Base-by-base conservation (phyloP, 495 filamentous ascomycete genomes). In the Annulohypoxylon moriforme region DNA sequence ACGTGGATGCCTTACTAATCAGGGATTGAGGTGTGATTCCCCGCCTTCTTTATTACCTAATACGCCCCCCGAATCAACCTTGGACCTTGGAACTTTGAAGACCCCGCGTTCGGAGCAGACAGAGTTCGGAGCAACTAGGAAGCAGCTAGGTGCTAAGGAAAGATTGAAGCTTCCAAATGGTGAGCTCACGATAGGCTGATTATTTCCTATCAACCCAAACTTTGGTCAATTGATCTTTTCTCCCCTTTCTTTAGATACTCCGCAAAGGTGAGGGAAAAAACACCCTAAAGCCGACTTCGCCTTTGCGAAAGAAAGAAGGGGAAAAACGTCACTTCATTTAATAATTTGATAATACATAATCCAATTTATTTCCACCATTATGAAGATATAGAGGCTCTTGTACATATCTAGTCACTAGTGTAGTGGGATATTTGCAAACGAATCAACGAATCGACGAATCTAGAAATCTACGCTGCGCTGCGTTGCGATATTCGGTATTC, bases 41-140 rank as follows among this genome's bases (percentile, higher is more conserved):
- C 72, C 34, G 76, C 40, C 40, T 44, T 44, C 40, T n/a, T 44
- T 8, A 44, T 3, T 68, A 69, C 2, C 75, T 73, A 18, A 78
- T 76, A 38, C 75, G 79, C 13, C 11, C 4, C 16, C 4, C 8
- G 44, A 29, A 38, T 38, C 34, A 38, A 33, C 10, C 10, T 8
- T 13, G n/a, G n/a, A n/a, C n/a, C n/a, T n/a, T n/a, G n/a, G n/a
- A n/a, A 14, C 4, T 13, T 40, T 11, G 14, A 40, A 78, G 46
- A 47, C 80, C 79, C 16, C 80, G 76, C 56, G 72, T 81, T 61
- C 68, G 74, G 61, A 82, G 59, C 38, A 46, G 47, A 55, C 44
- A 60, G 14, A n/a, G 29, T 55, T 64, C 67, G 65, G 65, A 67
- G 64, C 53, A 59, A 44, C 55, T 60, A 60, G 29, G n/a, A 4